Evolutionary conservation across 306 rosid species (phyloP).

Genomic region (Alnus glutinosa): DNA sequence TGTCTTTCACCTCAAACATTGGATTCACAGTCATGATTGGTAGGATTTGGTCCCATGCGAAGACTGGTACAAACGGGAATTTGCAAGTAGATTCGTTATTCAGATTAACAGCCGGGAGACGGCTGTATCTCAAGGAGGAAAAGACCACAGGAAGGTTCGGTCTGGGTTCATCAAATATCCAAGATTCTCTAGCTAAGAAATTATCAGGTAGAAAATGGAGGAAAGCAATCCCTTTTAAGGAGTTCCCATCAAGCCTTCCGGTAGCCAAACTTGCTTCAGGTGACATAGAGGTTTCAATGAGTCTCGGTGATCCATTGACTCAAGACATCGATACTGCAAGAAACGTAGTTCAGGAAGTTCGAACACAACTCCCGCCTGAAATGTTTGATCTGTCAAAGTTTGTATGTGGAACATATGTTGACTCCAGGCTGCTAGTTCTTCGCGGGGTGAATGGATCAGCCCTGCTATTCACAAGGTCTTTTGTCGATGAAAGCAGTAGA

Average conservation of each 20-base stretch:
- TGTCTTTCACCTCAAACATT: conserved; percentile 60
- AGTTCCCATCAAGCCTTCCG: conserved; percentile 89
- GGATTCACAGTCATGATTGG: conserved; percentile 81
- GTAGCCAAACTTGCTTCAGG: conserved; percentile 71
- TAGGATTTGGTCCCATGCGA: conserved; percentile 86
- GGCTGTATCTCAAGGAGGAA: conserved; percentile 74
- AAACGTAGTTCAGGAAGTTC: conserved; percentile 66
- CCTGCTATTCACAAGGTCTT: conserved; percentile 84
- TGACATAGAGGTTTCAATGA: conserved; percentile 66
- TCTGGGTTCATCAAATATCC: conserved; percentile 41
- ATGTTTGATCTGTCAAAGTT: conserved; percentile 88
- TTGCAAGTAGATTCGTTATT: conserved; percentile 64
- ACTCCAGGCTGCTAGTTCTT: conserved; percentile 76
- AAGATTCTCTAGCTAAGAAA: conserved; percentile 60
- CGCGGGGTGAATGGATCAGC: conserved; percentile 96
- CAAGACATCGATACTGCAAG: conserved; percentile 47
- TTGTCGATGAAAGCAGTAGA: conserved; percentile 45
- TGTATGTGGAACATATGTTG: conserved; percentile 92
- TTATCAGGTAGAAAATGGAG: conserved; percentile 72
- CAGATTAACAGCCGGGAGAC: conserved; percentile 59
- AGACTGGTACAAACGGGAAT: conserved; percentile 70
- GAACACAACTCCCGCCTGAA: conserved; percentile 81
- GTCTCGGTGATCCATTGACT: conserved; percentile 61
- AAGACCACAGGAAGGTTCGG: conserved; percentile 40
- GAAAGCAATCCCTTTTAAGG: conserved; percentile 75